A percentile compares a stretch with the other conserved stretches of the same genome.
These are phyloP conservation scores for Santalum album DNA, from an alignment of 164 flowering plant species.

Conservation along the genomic window DNA sequence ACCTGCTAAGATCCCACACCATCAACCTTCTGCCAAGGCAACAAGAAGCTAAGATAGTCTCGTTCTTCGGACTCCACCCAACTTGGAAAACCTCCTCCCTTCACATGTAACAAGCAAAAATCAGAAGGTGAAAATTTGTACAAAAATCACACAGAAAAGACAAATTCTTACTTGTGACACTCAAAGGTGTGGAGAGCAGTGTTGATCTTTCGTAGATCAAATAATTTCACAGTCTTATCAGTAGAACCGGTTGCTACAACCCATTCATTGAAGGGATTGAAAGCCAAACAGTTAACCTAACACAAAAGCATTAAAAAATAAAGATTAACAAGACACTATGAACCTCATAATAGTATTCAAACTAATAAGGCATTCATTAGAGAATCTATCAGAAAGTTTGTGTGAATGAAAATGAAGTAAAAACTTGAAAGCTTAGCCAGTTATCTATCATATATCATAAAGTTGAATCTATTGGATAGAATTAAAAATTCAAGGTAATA, in stretches of 20 bases:
- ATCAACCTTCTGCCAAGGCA: constrained; percentile 92
- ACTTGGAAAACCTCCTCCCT: constrained; percentile 98
- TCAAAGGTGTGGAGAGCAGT: constrained; percentile 82
- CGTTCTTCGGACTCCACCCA: constrained; percentile 94
- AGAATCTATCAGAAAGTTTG: too few relatives aligned
- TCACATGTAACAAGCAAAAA: neutral
- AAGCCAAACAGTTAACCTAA: constrained; percentile 92
- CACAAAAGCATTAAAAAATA: neutral
- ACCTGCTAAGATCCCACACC: constrained; percentile 99
- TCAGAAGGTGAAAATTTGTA: neutral
- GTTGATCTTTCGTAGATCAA: constrained; percentile 80
- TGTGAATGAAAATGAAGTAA: too few relatives aligned
- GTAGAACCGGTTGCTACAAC: constrained; percentile 96
- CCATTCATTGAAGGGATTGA: constrained; percentile 95
- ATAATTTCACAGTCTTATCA: constrained; percentile 88
- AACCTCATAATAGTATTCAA: too few relatives aligned
- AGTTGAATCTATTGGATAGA: too few relatives aligned
- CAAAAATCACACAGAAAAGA: neutral
- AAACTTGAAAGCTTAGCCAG: too few relatives aligned
- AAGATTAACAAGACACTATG: too few relatives aligned
- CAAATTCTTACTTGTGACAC: constrained; percentile 73
- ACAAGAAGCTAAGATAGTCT: constrained; percentile 92
- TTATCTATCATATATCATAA: too few relatives aligned
- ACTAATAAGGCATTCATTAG: too few relatives aligned
- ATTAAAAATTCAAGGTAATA: too few relatives aligned